phyloP scores from a whole-genome alignment of 495 filamentous ascomycete genomes.

The Paragyromitra xinjiangensis region DNA sequence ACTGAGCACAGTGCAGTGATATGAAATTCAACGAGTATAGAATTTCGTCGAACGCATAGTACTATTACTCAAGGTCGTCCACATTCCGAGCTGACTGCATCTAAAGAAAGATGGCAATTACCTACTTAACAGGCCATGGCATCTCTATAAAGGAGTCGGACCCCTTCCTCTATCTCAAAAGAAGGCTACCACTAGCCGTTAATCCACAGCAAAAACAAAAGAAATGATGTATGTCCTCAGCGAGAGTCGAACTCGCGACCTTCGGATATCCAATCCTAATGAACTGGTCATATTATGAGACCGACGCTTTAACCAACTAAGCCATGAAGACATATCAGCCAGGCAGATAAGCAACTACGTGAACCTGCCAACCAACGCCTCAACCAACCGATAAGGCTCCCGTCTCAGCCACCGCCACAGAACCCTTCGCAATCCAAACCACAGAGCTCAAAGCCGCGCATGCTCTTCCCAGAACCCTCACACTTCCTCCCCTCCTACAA shows the following conservation, averaged over 20 bases:
- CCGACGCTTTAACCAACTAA: conserved; percentile 56
- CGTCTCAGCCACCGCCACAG: conserved; percentile 10
- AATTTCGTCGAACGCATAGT: too few species aligned
- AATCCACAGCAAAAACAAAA: not conserved
- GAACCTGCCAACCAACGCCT: not conserved
- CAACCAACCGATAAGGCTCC: conserved; percentile 18
- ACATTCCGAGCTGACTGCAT: too few species aligned
- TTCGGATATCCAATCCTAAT: conserved; percentile 52
- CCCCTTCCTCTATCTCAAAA: not conserved
- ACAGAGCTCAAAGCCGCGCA: conserved; percentile 14
- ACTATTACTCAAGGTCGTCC: too few species aligned
- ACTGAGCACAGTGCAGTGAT: not conserved
- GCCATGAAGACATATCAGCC: conserved; percentile 50
- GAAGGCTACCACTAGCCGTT: not conserved
- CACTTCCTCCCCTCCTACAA: not conserved
- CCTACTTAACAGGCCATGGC: too few species aligned
- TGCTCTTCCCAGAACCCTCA: not conserved
- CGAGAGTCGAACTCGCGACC: conserved; percentile 56
- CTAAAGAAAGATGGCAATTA: too few species aligned
- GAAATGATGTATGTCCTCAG: conserved; percentile 35
- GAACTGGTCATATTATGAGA: conserved; percentile 55
- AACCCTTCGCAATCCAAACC: not conserved
- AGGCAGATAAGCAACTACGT: not conserved
- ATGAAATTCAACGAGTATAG: not conserved
- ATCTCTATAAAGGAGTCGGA: not conserved